These are phyloP conservation scores for Kodamaea derodonti DNA, from an alignment of 1,139 yeast genomes.

Conservation along the genomic window DNA sequence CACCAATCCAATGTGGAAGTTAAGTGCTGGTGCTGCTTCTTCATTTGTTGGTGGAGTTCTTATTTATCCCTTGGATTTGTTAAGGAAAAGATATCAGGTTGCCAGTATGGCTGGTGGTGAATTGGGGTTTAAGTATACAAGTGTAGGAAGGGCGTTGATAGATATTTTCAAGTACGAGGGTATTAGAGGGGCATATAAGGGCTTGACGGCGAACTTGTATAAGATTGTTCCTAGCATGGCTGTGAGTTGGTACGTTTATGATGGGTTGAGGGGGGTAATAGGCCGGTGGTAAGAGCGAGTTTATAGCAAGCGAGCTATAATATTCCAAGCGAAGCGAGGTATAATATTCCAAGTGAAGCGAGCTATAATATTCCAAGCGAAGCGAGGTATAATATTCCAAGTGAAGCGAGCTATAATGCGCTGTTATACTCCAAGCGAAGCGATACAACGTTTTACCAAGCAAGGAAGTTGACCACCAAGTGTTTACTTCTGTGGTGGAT, in stretches of 20 bases:
- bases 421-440: no score
- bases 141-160: conserved; percentile 67
- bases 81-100: conserved; percentile 88
- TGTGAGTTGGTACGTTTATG: conserved; percentile 87
- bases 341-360: no score
- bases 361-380: no score
- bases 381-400: no score
- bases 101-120: conserved; percentile 76
- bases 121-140: conserved; percentile 73
- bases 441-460: no score
- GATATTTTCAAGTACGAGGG: conserved; percentile 76
- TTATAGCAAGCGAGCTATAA: no score
- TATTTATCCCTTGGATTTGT: conserved; percentile 86
- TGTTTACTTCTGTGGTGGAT: no score
- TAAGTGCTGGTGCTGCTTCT: conserved; percentile 77
- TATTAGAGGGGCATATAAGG: conserved; percentile 76
- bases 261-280: conserved; percentile 49
- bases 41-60: conserved; percentile 69
- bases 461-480: no score
- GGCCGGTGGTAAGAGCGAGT: conserved; percentile 29
- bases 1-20: conserved; percentile 51
- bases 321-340: no score
- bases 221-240: conserved; percentile 96
- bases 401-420: no score
- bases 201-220: conserved; percentile 81